Evolutionary conservation across 78 protist genomes (phyloP).

Genomic region (Planoprotostelium fungivorum): DNA sequence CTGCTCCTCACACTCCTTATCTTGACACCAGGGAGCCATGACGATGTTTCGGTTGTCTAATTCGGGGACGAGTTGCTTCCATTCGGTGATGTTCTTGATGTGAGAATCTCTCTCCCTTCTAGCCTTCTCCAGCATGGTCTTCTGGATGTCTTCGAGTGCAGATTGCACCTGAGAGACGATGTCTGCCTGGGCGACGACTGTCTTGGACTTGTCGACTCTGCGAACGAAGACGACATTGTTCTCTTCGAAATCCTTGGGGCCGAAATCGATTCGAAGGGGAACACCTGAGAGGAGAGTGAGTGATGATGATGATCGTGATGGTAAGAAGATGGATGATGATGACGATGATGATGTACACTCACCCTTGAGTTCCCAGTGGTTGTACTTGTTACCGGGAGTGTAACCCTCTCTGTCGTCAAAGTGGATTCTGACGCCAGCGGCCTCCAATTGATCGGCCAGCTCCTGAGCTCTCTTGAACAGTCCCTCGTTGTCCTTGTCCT

Average conservation of each 20-base stretch:
- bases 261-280: slow-evolving; percentile 96
- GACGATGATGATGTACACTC: slow-evolving; percentile 8
- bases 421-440: slow-evolving; percentile 79
- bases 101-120: slow-evolving; percentile 47
- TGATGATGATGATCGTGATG: neutral
- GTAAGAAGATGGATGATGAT: neutral
- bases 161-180: neutral
- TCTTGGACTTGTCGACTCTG: slow-evolving; percentile 50
- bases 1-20: slow-evolving; percentile 71
- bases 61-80: slow-evolving; percentile 81
- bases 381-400: slow-evolving; percentile 90
- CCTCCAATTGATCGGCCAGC: slow-evolving; percentile 28
- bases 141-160: slow-evolving; percentile 71
- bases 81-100: slow-evolving; percentile 15
- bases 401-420: slow-evolving; percentile 70
- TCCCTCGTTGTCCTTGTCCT: slow-evolving; percentile 25
- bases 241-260: slow-evolving; percentile 87
- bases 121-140: slow-evolving; percentile 62
- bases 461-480: slow-evolving; percentile 32
- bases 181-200: slow-evolving; percentile 2
- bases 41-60: slow-evolving; percentile 42
- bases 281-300: slow-evolving; percentile 26
- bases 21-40: slow-evolving; percentile 84
- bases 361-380: slow-evolving; percentile 94
- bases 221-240: slow-evolving; percentile 52